Conservation (phyloP, 2,329 filamentous ascomycete genomes). For the Trichophyton schoenleinii region DNA sequence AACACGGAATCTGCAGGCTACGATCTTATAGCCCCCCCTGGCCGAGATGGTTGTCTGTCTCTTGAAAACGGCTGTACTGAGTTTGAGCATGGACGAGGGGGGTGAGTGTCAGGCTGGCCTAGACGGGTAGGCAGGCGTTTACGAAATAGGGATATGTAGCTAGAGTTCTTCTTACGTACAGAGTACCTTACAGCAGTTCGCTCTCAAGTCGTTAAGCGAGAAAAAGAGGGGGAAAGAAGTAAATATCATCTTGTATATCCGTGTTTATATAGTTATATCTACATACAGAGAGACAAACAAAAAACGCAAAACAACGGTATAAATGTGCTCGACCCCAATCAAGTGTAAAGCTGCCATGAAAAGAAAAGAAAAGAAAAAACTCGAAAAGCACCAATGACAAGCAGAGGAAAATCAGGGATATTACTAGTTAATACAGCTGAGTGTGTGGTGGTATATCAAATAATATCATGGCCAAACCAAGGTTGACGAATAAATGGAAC, state of each 20-base stretch:
- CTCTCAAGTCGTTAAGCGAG: not conserved
- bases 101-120: too few species aligned
- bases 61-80: too few species aligned
- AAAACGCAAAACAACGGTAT: slow-evolving; percentile 16
- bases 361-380: slow-evolving; percentile 15
- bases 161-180: too few species aligned
- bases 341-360: not conserved
- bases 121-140: too few species aligned
- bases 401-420: not conserved
- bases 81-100: not conserved
- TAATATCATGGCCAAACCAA: slow-evolving; percentile 23
- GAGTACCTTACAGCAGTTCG: not conserved
- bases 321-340: slow-evolving; percentile 9
- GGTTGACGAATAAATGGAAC: too few species aligned
- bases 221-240: not conserved
- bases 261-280: not conserved
- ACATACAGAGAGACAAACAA: not conserved
- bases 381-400: not conserved
- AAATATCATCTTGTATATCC: not conserved
- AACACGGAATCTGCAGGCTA: not conserved
- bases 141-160: too few species aligned
- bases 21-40: not conserved
- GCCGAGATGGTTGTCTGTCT: not conserved
- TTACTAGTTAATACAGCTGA: not conserved
- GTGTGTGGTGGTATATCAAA: slow-evolving; percentile 24